Base-by-base conservation (phyloP, 2,329 filamentous ascomycete species). In the Neonectria hederae region DNA sequence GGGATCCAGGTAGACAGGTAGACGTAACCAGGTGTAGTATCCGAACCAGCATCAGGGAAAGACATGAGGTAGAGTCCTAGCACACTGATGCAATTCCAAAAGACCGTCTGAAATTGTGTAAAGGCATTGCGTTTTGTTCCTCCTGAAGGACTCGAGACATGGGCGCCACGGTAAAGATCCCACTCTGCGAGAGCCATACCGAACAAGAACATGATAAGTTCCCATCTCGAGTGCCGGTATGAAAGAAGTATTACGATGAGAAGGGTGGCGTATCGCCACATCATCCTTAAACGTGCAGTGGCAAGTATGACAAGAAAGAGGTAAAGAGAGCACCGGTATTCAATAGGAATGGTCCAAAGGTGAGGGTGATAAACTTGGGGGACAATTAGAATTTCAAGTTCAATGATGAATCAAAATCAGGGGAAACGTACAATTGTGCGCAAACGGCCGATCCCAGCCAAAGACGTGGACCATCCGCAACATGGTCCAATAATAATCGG, bases 341-440 rank as follows among this genome's bases (percentile, higher is more conserved):
- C 87, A 46, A 88, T 82, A 3, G 87, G 87, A 43, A 89, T 89
- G 5, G 87, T 89, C 87, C 87, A 89, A 14, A 89, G 75, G 65
- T 89, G 87, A n/a, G 85, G 80, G 69, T 89, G 85, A 69, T 88
- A 87, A 21, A 74, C 79, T 74, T 19, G n/a, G n/a, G 56, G 8
- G 35, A 53, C 24, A 28, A 65, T 77, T 51, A 77, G 71, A 32
- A 30, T 51, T 30, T 11, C 9, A 4, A 5, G n/a, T 5, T 5
- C 13, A 4, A 2, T n/a, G 26, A 32, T 6, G 45, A n/a, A 8
- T 40, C n/a, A 17, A 60, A 49, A 46, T 11, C 21, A 40, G 24
- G 4, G 14, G 40, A 19, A 8, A 59, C 78, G 72, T 75, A 82
- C 78, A 72, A 48, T 81, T 84, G 48, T 78, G 82, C 56, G 83